These are phyloP conservation scores for Mycena sp. DNA, from an alignment of 1,284 basidiomycete species.

Conservation along the genomic window DNA sequence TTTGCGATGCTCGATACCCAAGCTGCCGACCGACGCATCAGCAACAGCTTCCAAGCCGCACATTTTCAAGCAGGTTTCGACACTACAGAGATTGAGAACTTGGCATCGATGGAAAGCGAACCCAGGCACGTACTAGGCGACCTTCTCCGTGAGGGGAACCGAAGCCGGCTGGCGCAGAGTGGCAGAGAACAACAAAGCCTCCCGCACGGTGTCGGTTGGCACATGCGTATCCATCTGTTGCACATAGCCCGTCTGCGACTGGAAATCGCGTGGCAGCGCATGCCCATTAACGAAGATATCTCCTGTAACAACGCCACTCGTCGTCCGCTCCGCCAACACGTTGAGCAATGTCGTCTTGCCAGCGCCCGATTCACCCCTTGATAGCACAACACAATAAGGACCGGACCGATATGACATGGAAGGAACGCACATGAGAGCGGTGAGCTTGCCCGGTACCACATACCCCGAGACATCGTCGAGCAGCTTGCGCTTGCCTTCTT, in stretches of 20 bases:
- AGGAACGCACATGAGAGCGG: constrained; percentile 71
- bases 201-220: constrained; percentile 77
- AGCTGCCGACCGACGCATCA: constrained; percentile 82
- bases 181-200: constrained; percentile 86
- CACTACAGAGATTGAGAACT: constrained; percentile 44
- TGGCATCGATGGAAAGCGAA: background rate
- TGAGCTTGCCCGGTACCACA: constrained; percentile 80
- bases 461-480: constrained; percentile 84
- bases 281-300: constrained; percentile 84
- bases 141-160: constrained; percentile 76
- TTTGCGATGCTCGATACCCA: constrained; percentile 84
- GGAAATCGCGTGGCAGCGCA: constrained; percentile 76
- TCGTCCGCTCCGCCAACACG: constrained; percentile 80
- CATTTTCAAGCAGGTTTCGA: constrained; percentile 84
- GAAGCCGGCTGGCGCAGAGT: constrained; percentile 78
- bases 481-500: constrained; percentile 54
- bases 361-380: constrained; percentile 28
- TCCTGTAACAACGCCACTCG: constrained; percentile 78
- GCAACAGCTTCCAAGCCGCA: constrained; percentile 80
- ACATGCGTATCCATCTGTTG: constrained; percentile 84
- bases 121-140: constrained; percentile 54
- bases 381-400: background rate
- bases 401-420: background rate
- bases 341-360: constrained; percentile 53
- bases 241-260: constrained; percentile 77